Conservation (phyloP, 805 yeast genomes). For the Clavispora fructus region DNA sequence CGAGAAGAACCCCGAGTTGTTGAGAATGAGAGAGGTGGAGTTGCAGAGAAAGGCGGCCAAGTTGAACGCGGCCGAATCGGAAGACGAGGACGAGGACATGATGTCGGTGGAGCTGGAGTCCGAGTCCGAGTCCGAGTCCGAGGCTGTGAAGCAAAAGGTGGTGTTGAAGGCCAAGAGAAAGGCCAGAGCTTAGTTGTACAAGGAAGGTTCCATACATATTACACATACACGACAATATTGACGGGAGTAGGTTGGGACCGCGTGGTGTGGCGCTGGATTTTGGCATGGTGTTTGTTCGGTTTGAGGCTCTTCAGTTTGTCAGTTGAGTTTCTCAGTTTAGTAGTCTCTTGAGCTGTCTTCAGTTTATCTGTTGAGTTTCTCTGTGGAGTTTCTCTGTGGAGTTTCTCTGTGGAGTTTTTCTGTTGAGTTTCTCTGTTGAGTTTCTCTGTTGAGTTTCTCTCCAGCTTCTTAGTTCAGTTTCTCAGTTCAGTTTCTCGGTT, state of each 20-base stretch:
- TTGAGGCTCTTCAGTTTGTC: too few relatives aligned
- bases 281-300: too few relatives aligned
- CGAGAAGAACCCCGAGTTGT: slow-evolving; percentile 80
- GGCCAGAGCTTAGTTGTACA: slow-evolving; percentile 13
- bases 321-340: too few relatives aligned
- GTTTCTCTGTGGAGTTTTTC: too few relatives aligned
- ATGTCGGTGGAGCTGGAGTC: slow-evolving; percentile 40
- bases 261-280: too few relatives aligned
- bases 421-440: too few relatives aligned
- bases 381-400: too few relatives aligned
- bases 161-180: slow-evolving; percentile 60
- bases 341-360: too few relatives aligned
- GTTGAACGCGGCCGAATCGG: slow-evolving; percentile 45
- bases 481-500: too few relatives aligned
- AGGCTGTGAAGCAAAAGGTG: slow-evolving; percentile 48
- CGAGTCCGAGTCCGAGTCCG: slow-evolving; percentile 42
- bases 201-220: not conserved
- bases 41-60: slow-evolving; percentile 70
- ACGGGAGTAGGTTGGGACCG: not conserved
- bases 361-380: too few relatives aligned
- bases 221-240: not conserved
- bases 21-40: slow-evolving; percentile 92
- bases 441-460: too few relatives aligned
- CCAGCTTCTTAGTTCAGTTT: too few relatives aligned
- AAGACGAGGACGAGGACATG: slow-evolving; percentile 31